These are phyloP conservation scores for Aspergillus steynii DNA, from an alignment of 495 filamentous ascomycete species.

Conservation along the genomic window DNA sequence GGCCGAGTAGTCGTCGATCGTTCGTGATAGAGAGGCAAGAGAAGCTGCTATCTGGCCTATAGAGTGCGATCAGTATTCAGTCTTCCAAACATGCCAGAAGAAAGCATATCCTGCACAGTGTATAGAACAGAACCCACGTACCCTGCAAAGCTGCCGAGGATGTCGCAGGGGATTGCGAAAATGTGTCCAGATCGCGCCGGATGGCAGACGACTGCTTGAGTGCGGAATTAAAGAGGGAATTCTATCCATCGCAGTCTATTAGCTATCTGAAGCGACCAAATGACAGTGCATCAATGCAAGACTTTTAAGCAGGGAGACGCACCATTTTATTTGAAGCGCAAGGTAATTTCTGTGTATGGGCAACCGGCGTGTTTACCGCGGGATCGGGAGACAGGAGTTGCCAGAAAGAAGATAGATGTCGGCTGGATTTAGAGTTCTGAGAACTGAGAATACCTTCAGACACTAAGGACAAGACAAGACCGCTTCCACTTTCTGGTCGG, in stretches of 20 bases:
- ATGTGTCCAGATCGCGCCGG: conserved; percentile 77
- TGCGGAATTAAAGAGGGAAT: conserved; percentile 93
- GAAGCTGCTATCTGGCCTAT: conserved; percentile 80
- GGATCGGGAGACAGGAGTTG: neutral
- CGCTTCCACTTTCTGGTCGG: neutral
- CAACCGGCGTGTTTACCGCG: neutral
- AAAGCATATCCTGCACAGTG: neutral
- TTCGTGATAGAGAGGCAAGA: conserved; percentile 83
- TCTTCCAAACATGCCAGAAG: neutral
- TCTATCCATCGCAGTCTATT: conserved; percentile 45
- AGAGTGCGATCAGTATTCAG: conserved; percentile 25
- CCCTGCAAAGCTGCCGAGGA: conserved; percentile 68
- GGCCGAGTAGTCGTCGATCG: conserved; percentile 87
- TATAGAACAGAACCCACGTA: conserved; percentile 19
- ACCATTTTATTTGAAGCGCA: neutral
- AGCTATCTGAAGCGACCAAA: neutral
- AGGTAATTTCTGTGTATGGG: neutral
- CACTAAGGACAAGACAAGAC: neutral
- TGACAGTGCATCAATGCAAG: too few species aligned
- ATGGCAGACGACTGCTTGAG: conserved; percentile 89
- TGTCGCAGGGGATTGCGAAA: conserved; percentile 61
- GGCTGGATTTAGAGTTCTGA: neutral
- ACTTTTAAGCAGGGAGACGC: neutral
- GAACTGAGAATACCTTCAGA: neutral
- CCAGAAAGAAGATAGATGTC: neutral